These are phyloP conservation scores for Margaritispora aquatica DNA, from an alignment of 495 filamentous ascomycete genomes.

Conservation along the genomic window DNA sequence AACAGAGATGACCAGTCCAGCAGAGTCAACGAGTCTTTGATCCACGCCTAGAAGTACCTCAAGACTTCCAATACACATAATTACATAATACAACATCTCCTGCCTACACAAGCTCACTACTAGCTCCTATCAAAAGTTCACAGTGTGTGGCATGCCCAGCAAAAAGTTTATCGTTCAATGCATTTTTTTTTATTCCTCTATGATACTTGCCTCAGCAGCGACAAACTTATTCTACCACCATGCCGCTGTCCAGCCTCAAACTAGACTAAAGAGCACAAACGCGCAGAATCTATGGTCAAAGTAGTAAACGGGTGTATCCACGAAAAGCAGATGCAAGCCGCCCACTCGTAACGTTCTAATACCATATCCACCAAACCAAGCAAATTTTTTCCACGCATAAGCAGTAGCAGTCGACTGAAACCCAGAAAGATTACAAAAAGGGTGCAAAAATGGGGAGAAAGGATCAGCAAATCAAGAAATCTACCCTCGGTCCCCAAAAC, in stretches of 20 bases:
- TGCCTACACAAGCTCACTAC: too few species aligned
- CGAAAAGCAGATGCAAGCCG: neutral
- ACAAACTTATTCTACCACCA: neutral
- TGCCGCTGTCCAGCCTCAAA: neutral
- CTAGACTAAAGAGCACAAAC: neutral
- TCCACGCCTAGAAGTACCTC: too few species aligned
- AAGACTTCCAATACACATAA: too few species aligned
- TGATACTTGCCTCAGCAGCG: constrained; percentile 12
- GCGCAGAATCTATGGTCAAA: constrained; percentile 12
- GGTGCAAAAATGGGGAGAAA: constrained; percentile 6
- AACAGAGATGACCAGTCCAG: too few species aligned
- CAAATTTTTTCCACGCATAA: constrained; percentile 15
- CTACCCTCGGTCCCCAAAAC: constrained; percentile 15
- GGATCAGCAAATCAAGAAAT: constrained; percentile 19
- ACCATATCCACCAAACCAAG: constrained; percentile 12
- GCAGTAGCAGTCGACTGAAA: too few species aligned
- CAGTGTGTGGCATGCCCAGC: too few species aligned
- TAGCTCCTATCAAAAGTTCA: too few species aligned
- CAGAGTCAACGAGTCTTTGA: too few species aligned
- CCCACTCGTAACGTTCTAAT: constrained; percentile 11
- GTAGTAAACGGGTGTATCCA: neutral
- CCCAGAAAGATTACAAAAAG: constrained; percentile 16
- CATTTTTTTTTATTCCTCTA: constrained; percentile 6
- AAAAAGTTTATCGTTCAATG: too few species aligned
- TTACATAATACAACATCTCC: too few species aligned